A percentile compares a stretch with the other conserved stretches of the same genome.
Evolutionary conservation across 495 filamentous ascomycete species (phyloP).

Genomic region (Penicillium alfredii): DNA sequence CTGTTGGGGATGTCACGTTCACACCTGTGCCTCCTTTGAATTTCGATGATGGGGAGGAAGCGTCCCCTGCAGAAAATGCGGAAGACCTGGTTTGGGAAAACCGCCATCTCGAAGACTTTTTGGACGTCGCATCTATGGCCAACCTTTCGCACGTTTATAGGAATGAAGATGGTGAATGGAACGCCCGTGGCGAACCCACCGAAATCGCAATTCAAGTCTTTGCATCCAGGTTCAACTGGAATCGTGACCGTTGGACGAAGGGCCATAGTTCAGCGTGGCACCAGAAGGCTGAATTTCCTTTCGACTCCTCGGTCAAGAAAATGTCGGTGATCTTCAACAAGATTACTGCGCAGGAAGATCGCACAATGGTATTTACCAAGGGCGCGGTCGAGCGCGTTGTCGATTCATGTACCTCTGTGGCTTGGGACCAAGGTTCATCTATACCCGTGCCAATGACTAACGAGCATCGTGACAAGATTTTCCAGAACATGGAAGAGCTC

Average conservation of each 20-base stretch:
- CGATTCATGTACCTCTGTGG: slow-evolving; percentile 49
- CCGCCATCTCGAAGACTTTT: slow-evolving; percentile 35
- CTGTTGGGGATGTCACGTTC: slow-evolving; percentile 37
- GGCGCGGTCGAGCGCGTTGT: slow-evolving; percentile 66
- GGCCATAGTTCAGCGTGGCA: slow-evolving; percentile 38
- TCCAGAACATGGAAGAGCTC: slow-evolving; percentile 50
- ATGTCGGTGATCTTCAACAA: slow-evolving; percentile 52
- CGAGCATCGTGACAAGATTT: slow-evolving; percentile 32
- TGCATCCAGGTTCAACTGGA: slow-evolving; percentile 49
- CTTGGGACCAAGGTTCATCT: slow-evolving; percentile 41
- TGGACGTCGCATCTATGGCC: slow-evolving; percentile 50
- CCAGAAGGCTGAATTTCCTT: slow-evolving; percentile 51
- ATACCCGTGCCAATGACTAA: slow-evolving; percentile 25
- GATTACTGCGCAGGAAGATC: slow-evolving; percentile 7
- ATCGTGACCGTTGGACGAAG: slow-evolving; percentile 39
- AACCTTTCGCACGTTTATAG: slow-evolving; percentile 50
- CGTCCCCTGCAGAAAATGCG: slow-evolving; percentile 8
- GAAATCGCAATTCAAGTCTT: slow-evolving; percentile 60
- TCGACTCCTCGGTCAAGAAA: slow-evolving; percentile 55
- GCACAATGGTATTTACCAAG: slow-evolving; percentile 52
- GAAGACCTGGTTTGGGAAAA: slow-evolving; percentile 17
- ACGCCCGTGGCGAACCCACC: slow-evolving; percentile 53
- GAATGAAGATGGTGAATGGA: slow-evolving; percentile 41
- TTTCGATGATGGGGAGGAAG: slow-evolving; percentile 18
- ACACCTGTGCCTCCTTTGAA: slow-evolving; percentile 24